phyloP scores from a whole-genome alignment of 208 protist genomes.

The Crithidia sp. region DNA sequence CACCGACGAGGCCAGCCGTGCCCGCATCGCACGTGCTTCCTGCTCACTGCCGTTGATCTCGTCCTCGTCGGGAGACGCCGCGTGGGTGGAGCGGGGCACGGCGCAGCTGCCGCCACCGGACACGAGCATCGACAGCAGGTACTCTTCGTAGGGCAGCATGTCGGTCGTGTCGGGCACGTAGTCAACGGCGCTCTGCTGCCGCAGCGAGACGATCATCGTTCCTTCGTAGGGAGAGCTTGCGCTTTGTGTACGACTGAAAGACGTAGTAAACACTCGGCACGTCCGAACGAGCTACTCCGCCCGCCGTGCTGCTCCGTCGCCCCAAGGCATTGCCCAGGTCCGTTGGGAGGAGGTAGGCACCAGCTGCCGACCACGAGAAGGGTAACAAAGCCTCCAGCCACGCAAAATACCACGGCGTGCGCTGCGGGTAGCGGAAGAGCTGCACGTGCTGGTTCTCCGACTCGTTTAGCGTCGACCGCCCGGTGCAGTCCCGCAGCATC shows the following conservation, averaged over 20 bases:
- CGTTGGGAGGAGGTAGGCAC: conserved; percentile 27
- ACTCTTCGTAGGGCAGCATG: conserved; percentile 70
- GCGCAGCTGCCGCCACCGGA: conserved; percentile 35
- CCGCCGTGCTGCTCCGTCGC: not conserved
- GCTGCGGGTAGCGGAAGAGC: conserved; percentile 76
- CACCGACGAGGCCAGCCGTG: not conserved
- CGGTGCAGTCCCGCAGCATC: conserved; percentile 64
- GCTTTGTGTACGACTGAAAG: conserved; percentile 49
- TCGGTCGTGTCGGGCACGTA: conserved; percentile 40
- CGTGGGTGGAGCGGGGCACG: conserved; percentile 27
- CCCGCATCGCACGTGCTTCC: not conserved
- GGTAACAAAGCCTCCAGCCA: conserved; percentile 52
- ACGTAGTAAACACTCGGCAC: conserved; percentile 53
- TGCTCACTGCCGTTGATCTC: not conserved
- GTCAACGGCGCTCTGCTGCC: conserved; percentile 14
- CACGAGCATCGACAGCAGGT: conserved; percentile 58
- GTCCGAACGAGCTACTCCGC: not conserved
- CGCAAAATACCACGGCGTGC: conserved; percentile 59
- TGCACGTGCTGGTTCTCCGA: conserved; percentile 61
- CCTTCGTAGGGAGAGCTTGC: conserved; percentile 68
- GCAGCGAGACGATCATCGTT: conserved; percentile 36
- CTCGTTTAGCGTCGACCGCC: conserved; percentile 32
- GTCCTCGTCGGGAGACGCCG: not conserved
- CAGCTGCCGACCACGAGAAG: conserved; percentile 31
- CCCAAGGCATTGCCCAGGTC: conserved; percentile 7